A percentile compares a stretch with the other conserved stretches of the same genome.
Evolutionary conservation across 768 basidiomycete species (phyloP).

Genomic region (Coprinopsis cinerea): DNA sequence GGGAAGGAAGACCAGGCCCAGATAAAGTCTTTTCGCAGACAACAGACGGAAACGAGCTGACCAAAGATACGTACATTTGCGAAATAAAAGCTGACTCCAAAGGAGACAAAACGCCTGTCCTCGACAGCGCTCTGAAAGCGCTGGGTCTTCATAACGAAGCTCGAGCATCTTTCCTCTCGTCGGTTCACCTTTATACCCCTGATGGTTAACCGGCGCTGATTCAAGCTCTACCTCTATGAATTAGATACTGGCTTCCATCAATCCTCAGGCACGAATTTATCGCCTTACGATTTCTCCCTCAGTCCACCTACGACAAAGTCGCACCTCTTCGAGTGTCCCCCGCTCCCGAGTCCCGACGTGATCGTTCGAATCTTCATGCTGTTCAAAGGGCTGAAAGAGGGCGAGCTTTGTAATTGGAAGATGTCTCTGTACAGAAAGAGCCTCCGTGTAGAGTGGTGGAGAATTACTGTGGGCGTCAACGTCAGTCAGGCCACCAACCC

Average conservation of each 20-base stretch:
- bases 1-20: too few species aligned
- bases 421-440: constrained; percentile 15
- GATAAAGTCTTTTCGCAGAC: too few species aligned
- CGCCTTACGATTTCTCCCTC: constrained; percentile 40
- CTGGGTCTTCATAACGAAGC: constrained; percentile 38
- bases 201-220: not conserved
- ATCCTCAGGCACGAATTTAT: constrained; percentile 33
- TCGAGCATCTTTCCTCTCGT: constrained; percentile 43
- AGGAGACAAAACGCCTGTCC: constrained; percentile 25
- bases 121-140: constrained; percentile 25
- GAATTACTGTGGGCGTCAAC: constrained; percentile 29
- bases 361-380: constrained; percentile 43
- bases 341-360: constrained; percentile 34
- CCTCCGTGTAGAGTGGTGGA: constrained; percentile 24
- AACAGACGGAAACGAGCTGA: too few species aligned
- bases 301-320: constrained; percentile 33
- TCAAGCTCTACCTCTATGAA: too few species aligned
- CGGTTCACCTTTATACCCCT: constrained; percentile 5
- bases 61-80: too few species aligned
- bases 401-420: constrained; percentile 22
- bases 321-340: constrained; percentile 34
- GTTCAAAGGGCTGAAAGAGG: constrained; percentile 31
- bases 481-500: constrained; percentile 18
- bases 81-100: too few species aligned
- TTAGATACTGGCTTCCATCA: constrained; percentile 39